Percentiles rank a stretch among this genome's conserved stretches.
Evolutionary conservation across 2,329 filamentous ascomycete species (phyloP).

Genomic region (Colletotrichum coccodes): DNA sequence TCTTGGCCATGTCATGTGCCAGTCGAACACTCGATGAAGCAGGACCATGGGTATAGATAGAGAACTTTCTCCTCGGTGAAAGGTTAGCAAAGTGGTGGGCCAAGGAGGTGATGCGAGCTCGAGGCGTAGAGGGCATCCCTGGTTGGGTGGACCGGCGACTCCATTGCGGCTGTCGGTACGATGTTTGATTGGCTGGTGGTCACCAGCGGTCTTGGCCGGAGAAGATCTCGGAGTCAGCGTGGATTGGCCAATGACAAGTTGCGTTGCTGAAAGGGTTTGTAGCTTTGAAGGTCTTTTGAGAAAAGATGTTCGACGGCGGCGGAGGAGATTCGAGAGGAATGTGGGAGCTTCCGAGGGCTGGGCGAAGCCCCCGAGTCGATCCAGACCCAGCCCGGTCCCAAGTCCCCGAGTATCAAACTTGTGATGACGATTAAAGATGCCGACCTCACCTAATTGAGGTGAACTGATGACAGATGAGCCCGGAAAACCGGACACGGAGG

Average conservation of each 20-base stretch:
- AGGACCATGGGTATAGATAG: background rate
- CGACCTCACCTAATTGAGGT: background rate
- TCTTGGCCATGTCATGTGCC: background rate
- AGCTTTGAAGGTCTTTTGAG: background rate
- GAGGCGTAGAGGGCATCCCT: background rate
- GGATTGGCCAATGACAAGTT: background rate
- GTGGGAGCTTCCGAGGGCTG: background rate
- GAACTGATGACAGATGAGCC: background rate
- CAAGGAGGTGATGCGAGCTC: background rate
- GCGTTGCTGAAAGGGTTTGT: background rate
- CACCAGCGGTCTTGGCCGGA: background rate
- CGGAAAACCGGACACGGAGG: background rate
- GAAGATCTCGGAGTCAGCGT: background rate
- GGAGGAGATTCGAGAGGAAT: background rate
- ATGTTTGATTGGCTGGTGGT: slow-evolving; percentile 2
- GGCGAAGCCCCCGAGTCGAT: background rate
- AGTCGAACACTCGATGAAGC: background rate
- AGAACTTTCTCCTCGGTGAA: background rate
- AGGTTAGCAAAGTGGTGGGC: background rate
- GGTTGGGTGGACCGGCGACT: background rate
- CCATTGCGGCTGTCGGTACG: slow-evolving; percentile 22
- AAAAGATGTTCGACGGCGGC: background rate
- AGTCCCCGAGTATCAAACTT: background rate
- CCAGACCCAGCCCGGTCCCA: background rate
- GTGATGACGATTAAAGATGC: background rate